Percentiles rank a stretch among this genome's conserved stretches.
phyloP scores from a whole-genome alignment of 306 rosid species.

The Rosa chinensis region DNA sequence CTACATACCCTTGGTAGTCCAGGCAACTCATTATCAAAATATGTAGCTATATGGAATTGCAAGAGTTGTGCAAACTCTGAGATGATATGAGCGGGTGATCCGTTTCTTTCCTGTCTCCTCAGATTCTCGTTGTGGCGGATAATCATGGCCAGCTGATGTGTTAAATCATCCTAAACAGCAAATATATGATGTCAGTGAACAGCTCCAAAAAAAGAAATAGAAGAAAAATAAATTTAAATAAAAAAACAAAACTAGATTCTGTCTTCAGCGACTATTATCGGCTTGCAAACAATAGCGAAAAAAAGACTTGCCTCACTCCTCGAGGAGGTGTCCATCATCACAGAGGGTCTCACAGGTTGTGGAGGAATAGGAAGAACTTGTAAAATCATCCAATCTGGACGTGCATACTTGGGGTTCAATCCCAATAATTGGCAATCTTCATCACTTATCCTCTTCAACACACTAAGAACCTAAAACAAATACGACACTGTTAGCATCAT shows the following conservation, averaged over 20 bases:
- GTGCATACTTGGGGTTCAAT: slow-evolving; percentile 88
- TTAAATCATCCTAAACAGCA: slow-evolving; percentile 78
- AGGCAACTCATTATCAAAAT: slow-evolving; percentile 94
- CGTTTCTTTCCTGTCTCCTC: slow-evolving; percentile 92
- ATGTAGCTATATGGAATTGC: slow-evolving; percentile 97
- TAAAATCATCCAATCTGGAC: slow-evolving; percentile 97
- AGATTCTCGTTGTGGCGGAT: slow-evolving; percentile 93
- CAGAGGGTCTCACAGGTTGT: slow-evolving; percentile 98
- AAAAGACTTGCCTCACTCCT: slow-evolving; percentile 85
- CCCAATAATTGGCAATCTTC: slow-evolving; percentile 90
- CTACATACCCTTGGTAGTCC: slow-evolving; percentile 88
- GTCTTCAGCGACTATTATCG: neutral
- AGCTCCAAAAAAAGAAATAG: neutral
- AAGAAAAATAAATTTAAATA: no score
- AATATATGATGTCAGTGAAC: slow-evolving; percentile 25
- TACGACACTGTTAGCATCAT: slow-evolving; percentile 22
- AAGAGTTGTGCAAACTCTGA: slow-evolving; percentile 94
- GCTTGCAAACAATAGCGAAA: slow-evolving; percentile 9
- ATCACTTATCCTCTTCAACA: slow-evolving; percentile 87
- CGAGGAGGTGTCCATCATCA: slow-evolving; percentile 99
- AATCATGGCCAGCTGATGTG: slow-evolving; percentile 98
- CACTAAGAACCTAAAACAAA: slow-evolving; percentile 75
- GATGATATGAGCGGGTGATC: slow-evolving; percentile 97
- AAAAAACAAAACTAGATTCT: neutral
- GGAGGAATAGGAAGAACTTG: slow-evolving; percentile 99